Percentiles rank a stretch among this genome's conserved stretches.
These are phyloP conservation scores for Lipomyces orientalis DNA, from an alignment of 805 yeast genomes.

Conservation along the genomic window DNA sequence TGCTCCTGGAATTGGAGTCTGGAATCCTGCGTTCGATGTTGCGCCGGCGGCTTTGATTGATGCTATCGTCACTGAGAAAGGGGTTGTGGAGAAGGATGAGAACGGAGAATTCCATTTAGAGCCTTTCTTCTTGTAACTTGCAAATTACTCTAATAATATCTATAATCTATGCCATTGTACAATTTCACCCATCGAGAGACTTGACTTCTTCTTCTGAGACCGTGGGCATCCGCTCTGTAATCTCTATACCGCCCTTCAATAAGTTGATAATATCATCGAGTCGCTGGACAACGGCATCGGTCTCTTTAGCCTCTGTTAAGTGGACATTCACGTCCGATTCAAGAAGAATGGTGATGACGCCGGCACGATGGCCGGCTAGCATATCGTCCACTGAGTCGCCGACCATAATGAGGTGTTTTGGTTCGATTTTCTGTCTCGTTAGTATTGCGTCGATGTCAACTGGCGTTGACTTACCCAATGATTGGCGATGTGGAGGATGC, in stretches of 20 bases:
- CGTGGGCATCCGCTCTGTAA: constrained; percentile 18
- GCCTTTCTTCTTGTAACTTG: constrained; percentile 17
- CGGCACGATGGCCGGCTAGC: constrained; percentile 67
- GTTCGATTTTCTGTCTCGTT: constrained; percentile 44
- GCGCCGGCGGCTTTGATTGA: constrained; percentile 85
- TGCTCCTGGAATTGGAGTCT: constrained; percentile 80
- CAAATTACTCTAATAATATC: constrained; percentile 8
- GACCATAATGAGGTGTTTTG: constrained; percentile 64
- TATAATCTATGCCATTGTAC: not conserved
- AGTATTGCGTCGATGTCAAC: not conserved
- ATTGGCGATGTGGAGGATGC: constrained; percentile 61
- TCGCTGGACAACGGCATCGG: constrained; percentile 31
- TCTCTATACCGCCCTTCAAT: constrained; percentile 31
- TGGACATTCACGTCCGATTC: constrained; percentile 58
- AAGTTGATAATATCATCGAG: constrained; percentile 35
- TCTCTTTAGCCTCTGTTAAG: constrained; percentile 48
- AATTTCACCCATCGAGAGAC: constrained; percentile 14
- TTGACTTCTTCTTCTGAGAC: constrained; percentile 19
- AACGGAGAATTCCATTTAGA: constrained; percentile 59
- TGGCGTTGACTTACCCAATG: constrained; percentile 48
- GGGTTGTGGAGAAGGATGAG: constrained; percentile 56
- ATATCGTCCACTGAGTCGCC: constrained; percentile 78
- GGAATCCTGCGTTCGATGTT: constrained; percentile 97
- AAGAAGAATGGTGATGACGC: constrained; percentile 61
- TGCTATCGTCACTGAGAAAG: constrained; percentile 85